Conservation (phyloP, 2,329 filamentous ascomycete genomes). For the Nemania diffusa region DNA sequence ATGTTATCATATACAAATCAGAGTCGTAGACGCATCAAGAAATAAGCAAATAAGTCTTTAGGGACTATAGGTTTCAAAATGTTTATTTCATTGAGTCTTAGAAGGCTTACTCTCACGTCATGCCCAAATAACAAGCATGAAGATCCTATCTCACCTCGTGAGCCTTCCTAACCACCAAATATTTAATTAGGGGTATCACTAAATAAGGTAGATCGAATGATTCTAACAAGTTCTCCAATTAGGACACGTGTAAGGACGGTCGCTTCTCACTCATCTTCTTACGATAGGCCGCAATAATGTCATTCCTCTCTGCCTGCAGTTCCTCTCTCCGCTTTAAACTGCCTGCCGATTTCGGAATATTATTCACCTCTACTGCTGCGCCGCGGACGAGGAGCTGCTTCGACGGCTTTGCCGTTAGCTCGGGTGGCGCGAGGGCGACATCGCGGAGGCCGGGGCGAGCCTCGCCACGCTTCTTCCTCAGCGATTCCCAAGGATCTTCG, state of each 20-base stretch:
- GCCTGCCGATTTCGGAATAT: conserved; percentile 75
- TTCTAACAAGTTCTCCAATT: conserved; percentile 3
- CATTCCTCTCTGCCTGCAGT: conserved; percentile 73
- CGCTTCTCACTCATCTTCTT: conserved; percentile 69
- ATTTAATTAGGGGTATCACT: conserved; percentile 32
- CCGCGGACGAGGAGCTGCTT: conserved; percentile 73
- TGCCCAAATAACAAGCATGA: neutral
- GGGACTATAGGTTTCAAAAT: neutral
- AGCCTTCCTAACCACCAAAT: neutral
- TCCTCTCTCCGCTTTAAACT: conserved; percentile 79
- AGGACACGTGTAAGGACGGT: conserved; percentile 39
- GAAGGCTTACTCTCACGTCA: neutral
- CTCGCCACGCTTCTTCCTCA: conserved; percentile 74
- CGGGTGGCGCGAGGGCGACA: conserved; percentile 80
- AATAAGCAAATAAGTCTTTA: too few species aligned
- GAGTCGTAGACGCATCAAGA: too few species aligned
- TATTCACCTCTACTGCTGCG: conserved; percentile 72
- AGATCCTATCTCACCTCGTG: neutral
- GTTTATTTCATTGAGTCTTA: neutral
- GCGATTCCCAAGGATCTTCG: conserved; percentile 80
- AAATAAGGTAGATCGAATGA: neutral
- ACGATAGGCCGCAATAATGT: conserved; percentile 79
- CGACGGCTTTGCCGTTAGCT: conserved; percentile 70
- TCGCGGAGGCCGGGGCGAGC: conserved; percentile 63
- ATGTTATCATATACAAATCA: too few species aligned